Evolutionary conservation across 345 rosid genomes (phyloP).

Genomic region (Garcia nutans): DNA sequence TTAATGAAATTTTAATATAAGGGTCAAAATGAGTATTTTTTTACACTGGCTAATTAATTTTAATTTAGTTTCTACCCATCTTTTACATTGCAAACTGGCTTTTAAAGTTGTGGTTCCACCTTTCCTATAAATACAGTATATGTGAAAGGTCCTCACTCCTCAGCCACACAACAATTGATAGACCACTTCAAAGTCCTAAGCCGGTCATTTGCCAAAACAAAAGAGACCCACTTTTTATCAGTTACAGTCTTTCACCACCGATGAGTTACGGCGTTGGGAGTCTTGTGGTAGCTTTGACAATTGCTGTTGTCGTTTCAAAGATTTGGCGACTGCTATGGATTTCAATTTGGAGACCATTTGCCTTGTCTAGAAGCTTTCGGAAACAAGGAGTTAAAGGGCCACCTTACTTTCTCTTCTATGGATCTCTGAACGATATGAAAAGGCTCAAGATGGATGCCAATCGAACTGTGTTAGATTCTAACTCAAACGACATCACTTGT

Average conservation of each 20-base stretch:
- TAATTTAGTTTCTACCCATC: too few relatives aligned
- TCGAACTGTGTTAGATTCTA: slow-evolving; percentile 15
- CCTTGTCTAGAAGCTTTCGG: slow-evolving; percentile 19
- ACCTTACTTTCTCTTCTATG: slow-evolving; percentile 21
- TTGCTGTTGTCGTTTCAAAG: slow-evolving; percentile 13
- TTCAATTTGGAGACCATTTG: slow-evolving; percentile 34
- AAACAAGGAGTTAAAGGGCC: slow-evolving; percentile 40
- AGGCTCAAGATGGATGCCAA: slow-evolving; percentile 19
- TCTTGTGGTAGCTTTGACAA: background rate
- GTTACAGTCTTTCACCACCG: too few relatives aligned
- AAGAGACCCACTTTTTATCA: background rate
- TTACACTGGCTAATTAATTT: too few relatives aligned
- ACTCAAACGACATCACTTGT: slow-evolving; percentile 28
- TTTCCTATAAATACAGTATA: too few relatives aligned
- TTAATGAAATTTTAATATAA: too few relatives aligned
- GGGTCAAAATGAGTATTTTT: too few relatives aligned
- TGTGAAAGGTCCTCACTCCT: too few relatives aligned
- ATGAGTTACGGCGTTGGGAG: background rate
- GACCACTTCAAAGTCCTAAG: background rate
- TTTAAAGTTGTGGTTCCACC: too few relatives aligned
- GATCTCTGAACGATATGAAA: slow-evolving; percentile 29
- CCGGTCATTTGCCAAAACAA: background rate
- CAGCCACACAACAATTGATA: too few relatives aligned
- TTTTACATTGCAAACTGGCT: too few relatives aligned
- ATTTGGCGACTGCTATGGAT: slow-evolving; percentile 11